phyloP scores from a whole-genome alignment of 352 stramenopile species.

The Globisporangium nagaii region DNA sequence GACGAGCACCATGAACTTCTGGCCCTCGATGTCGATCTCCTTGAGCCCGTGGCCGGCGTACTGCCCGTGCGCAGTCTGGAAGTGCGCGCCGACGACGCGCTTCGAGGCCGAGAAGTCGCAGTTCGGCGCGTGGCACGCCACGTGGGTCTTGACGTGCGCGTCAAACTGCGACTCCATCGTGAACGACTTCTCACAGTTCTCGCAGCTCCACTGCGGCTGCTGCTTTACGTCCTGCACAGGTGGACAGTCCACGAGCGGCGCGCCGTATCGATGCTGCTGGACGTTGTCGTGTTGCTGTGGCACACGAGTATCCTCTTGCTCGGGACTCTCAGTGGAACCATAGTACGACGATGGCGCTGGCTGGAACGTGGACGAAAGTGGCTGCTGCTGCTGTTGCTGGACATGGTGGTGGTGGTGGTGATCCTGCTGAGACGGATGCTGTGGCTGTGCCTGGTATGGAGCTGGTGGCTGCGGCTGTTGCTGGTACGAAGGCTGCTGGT shows the following conservation, averaged over 20 bases:
- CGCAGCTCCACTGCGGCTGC: conserved; percentile 44
- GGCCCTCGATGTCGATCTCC: conserved; percentile 80
- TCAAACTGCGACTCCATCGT: conserved; percentile 59
- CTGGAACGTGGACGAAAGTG: background rate
- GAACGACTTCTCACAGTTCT: conserved; percentile 72
- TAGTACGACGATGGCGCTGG: background rate
- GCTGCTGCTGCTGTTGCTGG: background rate
- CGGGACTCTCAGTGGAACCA: background rate
- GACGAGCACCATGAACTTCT: conserved; percentile 83
- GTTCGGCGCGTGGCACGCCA: conserved; percentile 40
- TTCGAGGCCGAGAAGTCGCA: conserved; percentile 75
- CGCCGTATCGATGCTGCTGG: conserved; percentile 9
- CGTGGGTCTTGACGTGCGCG: conserved; percentile 68
- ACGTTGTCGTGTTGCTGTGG: background rate
- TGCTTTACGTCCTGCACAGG: background rate
- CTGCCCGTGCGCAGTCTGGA: conserved; percentile 63
- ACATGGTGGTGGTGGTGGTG: background rate
- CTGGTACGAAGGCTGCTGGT: conserved; percentile 3
- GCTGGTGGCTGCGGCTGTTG: conserved; percentile 8
- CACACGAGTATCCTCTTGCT: background rate
- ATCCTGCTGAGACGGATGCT: conserved; percentile 1
- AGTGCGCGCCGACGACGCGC: conserved; percentile 66
- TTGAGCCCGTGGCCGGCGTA: conserved; percentile 68
- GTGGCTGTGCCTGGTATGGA: background rate
- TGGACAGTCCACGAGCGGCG: conserved; percentile 2